Evolutionary conservation across 2,329 filamentous ascomycete genomes (phyloP), one percentile per base, ranked within the genome.

Genomic region (Periconia macrospinosa): DNA sequence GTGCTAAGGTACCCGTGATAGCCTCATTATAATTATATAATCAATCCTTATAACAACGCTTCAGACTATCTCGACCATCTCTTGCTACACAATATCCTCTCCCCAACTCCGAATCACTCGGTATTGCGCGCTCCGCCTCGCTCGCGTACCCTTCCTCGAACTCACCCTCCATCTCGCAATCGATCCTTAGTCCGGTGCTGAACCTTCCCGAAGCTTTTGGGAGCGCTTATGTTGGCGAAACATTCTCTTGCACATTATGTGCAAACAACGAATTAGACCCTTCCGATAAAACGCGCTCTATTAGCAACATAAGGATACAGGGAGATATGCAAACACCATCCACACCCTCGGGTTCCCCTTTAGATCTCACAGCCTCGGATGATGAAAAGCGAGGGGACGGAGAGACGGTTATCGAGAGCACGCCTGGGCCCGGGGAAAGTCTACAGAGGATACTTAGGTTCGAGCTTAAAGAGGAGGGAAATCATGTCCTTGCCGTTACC

Each of bases 301-400:
- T 96, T 41, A 88, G 86, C 57, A 89, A 89, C 52, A 88, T 97
- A 49, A 84, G 86, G 50, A 91, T 97, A 65, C 85, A 90, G 52
- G 94, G 92, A 0, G 92, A 97, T 75, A 95, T 99, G 88, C 95
- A 97, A 77, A 96, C 92, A 0, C 93, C 94, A 0, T 86, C 88
- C 3, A 85, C 88, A 51, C 86, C 86, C 30, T 81, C 68, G 2
- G 76, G 76, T 2, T 66, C 92, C 2, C 76, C 83, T 2, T 79
- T 96, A n/a, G 77, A 83, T 17, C 75, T 84, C 6, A 45, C 53
- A n/a, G 72, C 75, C 1, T 73, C 75, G 3, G 85, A 88, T 64
- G 65, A 50, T 13, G 62, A 62, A 40, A 57, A 54, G 1, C 20
- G 19, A 11, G 30, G 27, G 6, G 18, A 40, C 14, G 19, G 15